Evolutionary conservation across 345 rosid genomes (phyloP).

Genomic region (Noccaea bulbosa): DNA sequence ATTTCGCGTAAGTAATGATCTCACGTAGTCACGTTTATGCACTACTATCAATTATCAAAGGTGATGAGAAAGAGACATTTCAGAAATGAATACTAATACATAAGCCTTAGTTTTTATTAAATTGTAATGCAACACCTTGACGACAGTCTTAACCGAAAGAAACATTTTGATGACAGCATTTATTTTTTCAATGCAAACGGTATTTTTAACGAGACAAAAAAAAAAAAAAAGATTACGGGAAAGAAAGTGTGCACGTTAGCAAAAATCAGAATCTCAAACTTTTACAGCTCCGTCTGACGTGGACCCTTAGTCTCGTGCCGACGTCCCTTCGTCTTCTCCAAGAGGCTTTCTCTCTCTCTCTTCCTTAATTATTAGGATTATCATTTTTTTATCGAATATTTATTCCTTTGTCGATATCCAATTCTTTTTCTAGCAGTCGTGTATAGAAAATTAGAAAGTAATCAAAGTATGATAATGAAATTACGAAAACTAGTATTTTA

Average conservation of each 20-base stretch:
- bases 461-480: neutral
- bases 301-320: conserved; percentile 46
- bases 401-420: neutral
- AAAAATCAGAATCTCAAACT: conserved; percentile 41
- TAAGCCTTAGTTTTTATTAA: neutral
- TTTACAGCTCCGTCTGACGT: conserved; percentile 42
- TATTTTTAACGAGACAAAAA: conserved; percentile 6
- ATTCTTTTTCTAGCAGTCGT: conserved; percentile 14
- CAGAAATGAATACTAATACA: conserved; percentile 9
- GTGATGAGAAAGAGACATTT: conserved; percentile 5
- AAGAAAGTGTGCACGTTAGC: conserved; percentile 30
- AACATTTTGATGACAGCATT: neutral
- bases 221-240: conserved; percentile 2
- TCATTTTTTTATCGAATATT: conserved; percentile 10
- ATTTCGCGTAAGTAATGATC: conserved; percentile 9
- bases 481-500: neutral
- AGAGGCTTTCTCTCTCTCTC: conserved; percentile 28
- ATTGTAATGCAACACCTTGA: conserved; percentile 1
- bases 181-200: neutral
- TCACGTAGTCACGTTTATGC: conserved; percentile 9
- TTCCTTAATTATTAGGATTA: neutral
- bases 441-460: neutral
- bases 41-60: conserved; percentile 1
- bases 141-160: too few relatives aligned
- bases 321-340: conserved; percentile 42